Evolutionary conservation across 768 basidiomycete genomes (phyloP), one percentile per base, ranked within the genome.

Genomic region (Leccinum fibrillosum): DNA sequence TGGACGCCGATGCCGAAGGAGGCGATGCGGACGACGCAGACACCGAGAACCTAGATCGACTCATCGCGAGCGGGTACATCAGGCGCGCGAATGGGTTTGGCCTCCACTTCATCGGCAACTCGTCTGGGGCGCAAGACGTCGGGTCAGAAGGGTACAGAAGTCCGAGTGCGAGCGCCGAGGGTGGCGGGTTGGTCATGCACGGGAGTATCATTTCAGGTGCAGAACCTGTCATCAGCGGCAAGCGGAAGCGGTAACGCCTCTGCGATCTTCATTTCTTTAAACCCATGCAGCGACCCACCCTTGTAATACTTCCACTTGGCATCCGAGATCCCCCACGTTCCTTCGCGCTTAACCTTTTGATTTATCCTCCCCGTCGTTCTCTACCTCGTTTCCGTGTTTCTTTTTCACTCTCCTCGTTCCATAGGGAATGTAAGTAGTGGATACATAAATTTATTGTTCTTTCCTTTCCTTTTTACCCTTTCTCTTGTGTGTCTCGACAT

Each of bases 181-280:
- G 11, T 6, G 55, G 57, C 3, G 47, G 44, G 8, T 30, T 64
- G 53, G 11, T 59, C 15, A 50, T 39, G 1, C 60, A 53, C 10
- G 56, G 8, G 7, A 49, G 9, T 19, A 4, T 54, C 55, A 39
- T 39, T 10, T 28, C 47, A 1, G 66, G 63, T n/a, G 23, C 47
- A 2, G 66, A 66, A 4, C 59, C 61, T 13, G 26, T 67, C 30
- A 35, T 67, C 12, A 69, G 64, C 47, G 66, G 64, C 35, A 67
- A 67, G 54, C 66, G 66, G 55, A 67, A 67, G 35, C 66, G 66
- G 53, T 67, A 48, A 67, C 10, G n/a, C 39, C n/a, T n/a, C 17
- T n/a, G 10, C 39, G n/a, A 42, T 42, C 39, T 19, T 17, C 37
- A 37, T 37, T 37, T 37, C 15, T 37, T 17, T 17, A 17, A 42